Base-by-base conservation (phyloP, 2,329 filamentous ascomycete species). In the Calonectria crousiana region DNA sequence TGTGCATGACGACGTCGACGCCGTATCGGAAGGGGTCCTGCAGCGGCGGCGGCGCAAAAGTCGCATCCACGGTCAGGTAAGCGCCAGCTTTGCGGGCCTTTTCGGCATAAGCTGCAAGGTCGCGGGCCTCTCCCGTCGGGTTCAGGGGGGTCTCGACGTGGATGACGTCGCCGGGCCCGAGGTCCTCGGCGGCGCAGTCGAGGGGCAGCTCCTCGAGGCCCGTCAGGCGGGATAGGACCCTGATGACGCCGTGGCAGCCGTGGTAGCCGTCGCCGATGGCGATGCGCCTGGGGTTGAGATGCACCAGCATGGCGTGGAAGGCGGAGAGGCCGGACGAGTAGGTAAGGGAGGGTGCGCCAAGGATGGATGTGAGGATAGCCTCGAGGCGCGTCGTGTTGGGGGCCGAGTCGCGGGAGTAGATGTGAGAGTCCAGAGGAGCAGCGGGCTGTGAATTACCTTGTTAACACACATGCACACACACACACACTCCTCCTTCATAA, bases 71-170 rank as follows among this genome's bases (percentile, higher is more conserved):
- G 16, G 93, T 93, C 62, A 98, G 88, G 71, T 91, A 91, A 11
- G 95, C 95, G 10, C 96, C 95, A 8, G 90, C 87, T 6, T 87
- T 87, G 81, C 93, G 93, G 0, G 97, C 97, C 78, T 92, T 90
- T 4, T 90, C 87, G 0, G 95, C 95, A 83, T 94, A 98, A 68
- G 87, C 85, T 41, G 88, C 87, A 34, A 99, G 92, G 79, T 95
- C 88, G 78, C 91, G 93, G 1, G 95, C 95, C 79, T 93, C 93
- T 66, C 97, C 97, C 1, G 93, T 93, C 0, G 97, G 97, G 84
- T 99, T 99, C 49, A 98, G 88, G 0, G 97, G 97, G 6, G 96
- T 98, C 87, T 99, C 97, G 66, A 98, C 89, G 83, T 98, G 95
- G 67, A 99, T 90, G 4, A 98, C 87, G 83, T 98, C 97, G 3